A percentile compares a stretch with the other conserved stretches of the same genome.
Evolutionary conservation across 139 green algal genomes (phyloP).

Genomic region (Coccomyxa sp.): DNA sequence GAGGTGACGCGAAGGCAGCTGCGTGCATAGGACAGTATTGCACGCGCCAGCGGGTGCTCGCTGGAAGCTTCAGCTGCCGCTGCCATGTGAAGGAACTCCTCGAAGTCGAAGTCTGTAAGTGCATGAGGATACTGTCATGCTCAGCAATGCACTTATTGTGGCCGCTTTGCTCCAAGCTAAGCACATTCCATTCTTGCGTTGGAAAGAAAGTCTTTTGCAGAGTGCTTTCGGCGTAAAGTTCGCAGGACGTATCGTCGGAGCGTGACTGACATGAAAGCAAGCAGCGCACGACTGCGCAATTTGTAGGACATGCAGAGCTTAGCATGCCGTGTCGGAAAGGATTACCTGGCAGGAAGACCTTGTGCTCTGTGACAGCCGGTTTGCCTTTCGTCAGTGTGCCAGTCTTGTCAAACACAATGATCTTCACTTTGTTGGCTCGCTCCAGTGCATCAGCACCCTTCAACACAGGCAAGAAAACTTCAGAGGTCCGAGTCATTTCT

Average conservation of each 20-base stretch:
- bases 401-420: slow-evolving; percentile 95
- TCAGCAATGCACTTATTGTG: too few relatives aligned
- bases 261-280: too few relatives aligned
- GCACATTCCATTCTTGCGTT: too few relatives aligned
- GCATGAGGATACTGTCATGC: background rate
- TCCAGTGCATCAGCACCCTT: slow-evolving; percentile 72
- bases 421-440: slow-evolving; percentile 40
- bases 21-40: slow-evolving; percentile 64
- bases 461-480: background rate
- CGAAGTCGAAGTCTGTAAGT: slow-evolving; percentile 9
- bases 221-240: too few relatives aligned
- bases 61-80: slow-evolving; percentile 70
- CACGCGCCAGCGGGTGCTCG: slow-evolving; percentile 86
- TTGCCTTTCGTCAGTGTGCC: slow-evolving; percentile 85
- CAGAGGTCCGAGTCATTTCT: background rate
- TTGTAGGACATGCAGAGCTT: too few relatives aligned
- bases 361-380: slow-evolving; percentile 54
- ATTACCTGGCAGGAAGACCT: slow-evolving; percentile 11
- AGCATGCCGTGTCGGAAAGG: background rate
- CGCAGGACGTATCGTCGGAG: too few relatives aligned
- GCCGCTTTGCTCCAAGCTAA: too few relatives aligned
- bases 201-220: too few relatives aligned
- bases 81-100: slow-evolving; percentile 55
- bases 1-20: background rate
- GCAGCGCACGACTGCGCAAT: too few relatives aligned